phyloP scores from a whole-genome alignment of 1,284 basidiomycete genomes.

The Malassezia brasiliensis region DNA sequence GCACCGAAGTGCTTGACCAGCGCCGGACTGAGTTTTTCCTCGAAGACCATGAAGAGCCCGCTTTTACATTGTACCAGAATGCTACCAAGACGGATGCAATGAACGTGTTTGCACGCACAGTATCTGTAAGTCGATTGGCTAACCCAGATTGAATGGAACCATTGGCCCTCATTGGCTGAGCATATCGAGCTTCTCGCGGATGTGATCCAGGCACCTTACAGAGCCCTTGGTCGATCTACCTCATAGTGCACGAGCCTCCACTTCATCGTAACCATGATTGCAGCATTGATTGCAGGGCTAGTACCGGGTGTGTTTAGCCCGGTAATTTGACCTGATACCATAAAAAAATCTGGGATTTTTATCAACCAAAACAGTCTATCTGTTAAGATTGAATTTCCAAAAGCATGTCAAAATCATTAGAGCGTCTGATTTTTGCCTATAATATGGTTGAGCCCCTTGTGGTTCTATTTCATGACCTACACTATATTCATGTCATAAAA shows the following conservation, averaged over 20 bases:
- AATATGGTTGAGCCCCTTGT: too few species aligned
- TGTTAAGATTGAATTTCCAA: too few species aligned
- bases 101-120: neutral
- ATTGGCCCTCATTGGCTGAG: neutral
- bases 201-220: neutral
- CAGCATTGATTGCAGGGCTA: too few species aligned
- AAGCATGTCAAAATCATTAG: too few species aligned
- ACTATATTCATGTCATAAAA: too few species aligned
- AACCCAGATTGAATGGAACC: neutral
- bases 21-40: neutral
- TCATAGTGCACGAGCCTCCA: neutral
- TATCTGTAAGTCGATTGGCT: neutral
- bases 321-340: too few species aligned
- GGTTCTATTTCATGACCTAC: too few species aligned
- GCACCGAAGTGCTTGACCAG: slow-evolving; percentile 4
- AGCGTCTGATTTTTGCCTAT: too few species aligned
- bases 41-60: neutral
- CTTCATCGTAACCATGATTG: too few species aligned
- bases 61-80: neutral
- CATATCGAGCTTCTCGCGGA: neutral
- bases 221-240: neutral
- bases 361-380: too few species aligned
- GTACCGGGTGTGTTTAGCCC: too few species aligned
- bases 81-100: slow-evolving; percentile 1
- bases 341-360: too few species aligned